Evolutionary conservation across 2,329 filamentous ascomycete species (phyloP), one percentile per base, ranked within the genome.

Genomic region (Claviceps sorghi): DNA sequence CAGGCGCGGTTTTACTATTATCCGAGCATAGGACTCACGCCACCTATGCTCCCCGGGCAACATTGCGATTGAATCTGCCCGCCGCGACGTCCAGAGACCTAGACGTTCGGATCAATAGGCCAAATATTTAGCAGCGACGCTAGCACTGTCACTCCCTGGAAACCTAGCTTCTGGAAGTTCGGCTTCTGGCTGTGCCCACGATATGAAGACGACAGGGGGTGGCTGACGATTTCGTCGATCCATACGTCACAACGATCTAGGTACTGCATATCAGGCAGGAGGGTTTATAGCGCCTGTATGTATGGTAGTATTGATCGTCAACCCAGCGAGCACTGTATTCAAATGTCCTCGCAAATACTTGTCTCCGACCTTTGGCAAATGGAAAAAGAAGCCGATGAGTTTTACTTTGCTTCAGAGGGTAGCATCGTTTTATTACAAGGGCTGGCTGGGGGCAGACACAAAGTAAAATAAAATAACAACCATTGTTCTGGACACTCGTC

Each of bases 131-230:
- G 84, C 13, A 76, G 77, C n/a, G 76, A 74, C 56, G 81, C 79
- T 52, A 88, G 69, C 15, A 86, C 70, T 0, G 80, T 78, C 17
- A 86, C 77, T 29, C 84, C 84, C 11, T 83, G 77, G 1, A 78
- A 74, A 26, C 80, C 82, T 5, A 88, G 74, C 55, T 83, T 51
- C 22, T 7, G 42, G 49, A 6, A 45, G 41, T 15, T 46, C 43
- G 21, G 30, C 41, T 17, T 46, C 49, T 5, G 41, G 30, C 32
- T 45, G 21, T 22, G 30, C 42, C 30, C 34, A 51, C 1, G 49
- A 51, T 6, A 51, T 40, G 13, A 42, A 51, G 21, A 51, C 40
- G 10, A 51, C 49, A n/a, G 34, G 38, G 2, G 48, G 38, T 17
- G 48, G 29, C 22, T 41, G 40, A 6, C 38, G 38, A 26, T 43